A percentile compares a stretch with the other conserved stretches of the same genome.
phyloP scores from a whole-genome alignment of 257 asterid species.

The Solanum lignicaule region DNA sequence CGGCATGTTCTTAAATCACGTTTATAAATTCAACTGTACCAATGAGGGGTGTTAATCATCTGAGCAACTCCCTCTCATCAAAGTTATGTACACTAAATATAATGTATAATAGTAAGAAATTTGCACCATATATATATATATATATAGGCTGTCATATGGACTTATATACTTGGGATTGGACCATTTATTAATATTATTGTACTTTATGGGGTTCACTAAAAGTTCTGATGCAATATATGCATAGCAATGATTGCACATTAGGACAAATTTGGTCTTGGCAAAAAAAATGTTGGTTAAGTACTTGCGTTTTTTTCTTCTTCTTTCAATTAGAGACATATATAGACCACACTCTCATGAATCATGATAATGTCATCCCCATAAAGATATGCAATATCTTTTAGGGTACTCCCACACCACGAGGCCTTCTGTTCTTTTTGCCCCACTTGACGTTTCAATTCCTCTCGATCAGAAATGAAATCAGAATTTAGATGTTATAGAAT shows the following conservation, averaged over 20 bases:
- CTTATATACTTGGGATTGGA: neutral
- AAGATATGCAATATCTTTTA: conserved; percentile 11
- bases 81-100: neutral
- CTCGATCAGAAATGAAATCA: too few species aligned
- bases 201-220: conserved; percentile 1
- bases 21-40: too few species aligned
- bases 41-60: too few species aligned
- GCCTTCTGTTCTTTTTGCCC: neutral
- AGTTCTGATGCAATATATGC: neutral
- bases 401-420: neutral
- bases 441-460: neutral
- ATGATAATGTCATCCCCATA: neutral
- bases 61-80: too few species aligned
- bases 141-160: neutral
- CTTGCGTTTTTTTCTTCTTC: neutral
- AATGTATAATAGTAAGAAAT: too few species aligned
- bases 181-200: neutral
- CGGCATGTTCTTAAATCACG: neutral
- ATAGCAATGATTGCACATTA: neutral
- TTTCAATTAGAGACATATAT: neutral
- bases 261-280: neutral
- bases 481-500: neutral
- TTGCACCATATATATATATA: too few species aligned
- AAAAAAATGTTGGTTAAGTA: neutral
- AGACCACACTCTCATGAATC: conserved; percentile 5